These are phyloP conservation scores for Sarocladium kiliense DNA, from an alignment of 2,329 filamentous ascomycete genomes.

Conservation along the genomic window DNA sequence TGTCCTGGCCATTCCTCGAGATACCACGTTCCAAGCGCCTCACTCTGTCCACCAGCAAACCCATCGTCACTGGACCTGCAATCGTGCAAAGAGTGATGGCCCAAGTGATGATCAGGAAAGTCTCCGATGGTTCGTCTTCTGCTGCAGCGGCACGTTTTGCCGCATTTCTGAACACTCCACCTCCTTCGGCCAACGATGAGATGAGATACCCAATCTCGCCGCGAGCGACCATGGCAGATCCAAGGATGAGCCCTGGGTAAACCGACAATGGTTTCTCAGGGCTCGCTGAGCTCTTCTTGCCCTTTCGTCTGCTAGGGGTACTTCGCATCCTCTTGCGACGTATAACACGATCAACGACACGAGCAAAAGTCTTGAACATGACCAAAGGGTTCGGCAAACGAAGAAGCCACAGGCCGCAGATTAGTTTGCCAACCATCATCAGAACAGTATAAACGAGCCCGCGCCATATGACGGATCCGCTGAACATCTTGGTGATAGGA, in stretches of 20 bases:
- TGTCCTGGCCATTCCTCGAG: neutral
- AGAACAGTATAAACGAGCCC: constrained; percentile 67
- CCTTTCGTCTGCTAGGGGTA: neutral
- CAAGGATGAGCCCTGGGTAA: constrained; percentile 62
- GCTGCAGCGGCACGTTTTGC: neutral
- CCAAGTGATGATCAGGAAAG: constrained; percentile 51
- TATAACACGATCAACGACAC: neutral
- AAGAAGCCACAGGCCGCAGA: constrained; percentile 56
- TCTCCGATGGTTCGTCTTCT: constrained; percentile 23
- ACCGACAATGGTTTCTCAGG: constrained; percentile 50
- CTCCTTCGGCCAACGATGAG: constrained; percentile 58
- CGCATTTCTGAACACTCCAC: constrained; percentile 31
- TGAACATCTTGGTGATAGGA: constrained; percentile 66
- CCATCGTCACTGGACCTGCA: constrained; percentile 42
- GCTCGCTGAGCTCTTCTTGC: neutral
- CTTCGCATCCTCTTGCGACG: neutral
- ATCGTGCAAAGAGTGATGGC: constrained; percentile 52
- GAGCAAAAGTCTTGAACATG: neutral
- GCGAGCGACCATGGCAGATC: constrained; percentile 65
- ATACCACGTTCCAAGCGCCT: constrained; percentile 24
- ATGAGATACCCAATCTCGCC: constrained; percentile 79
- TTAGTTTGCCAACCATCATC: constrained; percentile 60
- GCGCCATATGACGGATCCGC: constrained; percentile 59
- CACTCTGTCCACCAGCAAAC: constrained; percentile 38
- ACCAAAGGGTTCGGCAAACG: constrained; percentile 13